A percentile compares a stretch with the other conserved stretches of the same genome.
phyloP scores from a whole-genome alignment of 805 yeast genomes.

The Clavispora carvajalis region DNA sequence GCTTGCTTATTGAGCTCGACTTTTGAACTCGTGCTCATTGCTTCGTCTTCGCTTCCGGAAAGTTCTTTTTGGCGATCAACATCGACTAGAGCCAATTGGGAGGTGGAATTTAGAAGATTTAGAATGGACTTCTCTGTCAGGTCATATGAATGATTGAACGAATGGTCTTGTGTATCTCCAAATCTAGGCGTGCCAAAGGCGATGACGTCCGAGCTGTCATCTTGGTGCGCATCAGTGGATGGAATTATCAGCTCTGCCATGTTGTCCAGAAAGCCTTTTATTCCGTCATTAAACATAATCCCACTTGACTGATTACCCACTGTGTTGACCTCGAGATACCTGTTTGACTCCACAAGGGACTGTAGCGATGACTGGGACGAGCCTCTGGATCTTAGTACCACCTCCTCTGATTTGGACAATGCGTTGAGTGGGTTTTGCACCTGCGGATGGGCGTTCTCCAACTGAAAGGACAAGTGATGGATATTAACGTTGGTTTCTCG shows the following conservation, averaged over 20 bases:
- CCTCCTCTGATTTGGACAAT: constrained; percentile 20
- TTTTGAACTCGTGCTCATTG: too few species aligned
- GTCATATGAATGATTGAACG: constrained; percentile 31
- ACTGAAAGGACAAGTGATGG: constrained; percentile 27
- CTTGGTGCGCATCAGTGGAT: constrained; percentile 1
- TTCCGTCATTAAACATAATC: constrained; percentile 36
- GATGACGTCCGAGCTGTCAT: constrained; percentile 6
- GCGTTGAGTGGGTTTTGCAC: constrained; percentile 30
- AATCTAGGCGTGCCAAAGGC: constrained; percentile 1
- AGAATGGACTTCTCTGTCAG: constrained; percentile 38
- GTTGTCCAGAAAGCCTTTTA: constrained; percentile 37
- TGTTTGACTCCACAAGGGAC: constrained; percentile 16
- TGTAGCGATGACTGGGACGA: constrained; percentile 36
- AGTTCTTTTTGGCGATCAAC: not conserved
- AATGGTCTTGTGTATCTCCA: constrained; percentile 7
- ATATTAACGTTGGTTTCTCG: constrained; percentile 29
- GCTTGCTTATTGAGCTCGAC: too few species aligned
- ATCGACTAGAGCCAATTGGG: constrained; percentile 6
- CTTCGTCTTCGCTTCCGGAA: not conserved
- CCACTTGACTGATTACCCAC: constrained; percentile 18
- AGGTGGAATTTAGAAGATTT: constrained; percentile 28
- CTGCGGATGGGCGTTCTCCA: constrained; percentile 10
- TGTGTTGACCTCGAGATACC: constrained; percentile 9
- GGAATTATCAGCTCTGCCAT: constrained; percentile 32
- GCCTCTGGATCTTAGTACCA: constrained; percentile 20